phyloP scores from a whole-genome alignment of 1,284 basidiomycete genomes.

The Porogramme epimiltina region DNA sequence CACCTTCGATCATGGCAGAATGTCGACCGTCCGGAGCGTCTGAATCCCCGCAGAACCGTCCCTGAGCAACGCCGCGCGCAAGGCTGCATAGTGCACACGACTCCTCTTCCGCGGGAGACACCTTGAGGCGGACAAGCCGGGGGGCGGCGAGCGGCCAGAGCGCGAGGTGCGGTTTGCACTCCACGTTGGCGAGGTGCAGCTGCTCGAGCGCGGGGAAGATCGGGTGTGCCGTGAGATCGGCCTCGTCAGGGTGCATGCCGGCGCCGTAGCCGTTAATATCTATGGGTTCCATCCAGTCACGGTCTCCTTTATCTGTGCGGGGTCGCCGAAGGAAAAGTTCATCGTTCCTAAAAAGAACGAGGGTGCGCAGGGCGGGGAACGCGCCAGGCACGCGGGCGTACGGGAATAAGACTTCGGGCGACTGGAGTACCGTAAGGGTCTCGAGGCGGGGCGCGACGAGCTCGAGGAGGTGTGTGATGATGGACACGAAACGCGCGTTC shows the following conservation, averaged over 20 bases:
- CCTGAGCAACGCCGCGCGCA: neutral
- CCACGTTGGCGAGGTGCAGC: conserved; percentile 10
- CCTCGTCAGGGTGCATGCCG: neutral
- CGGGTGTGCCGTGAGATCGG: neutral
- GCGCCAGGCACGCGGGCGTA: neutral
- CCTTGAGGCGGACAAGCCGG: neutral
- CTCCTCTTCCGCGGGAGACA: neutral
- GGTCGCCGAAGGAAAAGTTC: conserved; percentile 7
- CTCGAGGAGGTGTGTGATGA: conserved; percentile 8
- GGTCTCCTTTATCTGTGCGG: neutral
- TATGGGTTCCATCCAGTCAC: conserved; percentile 2
- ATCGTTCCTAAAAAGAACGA: conserved; percentile 13
- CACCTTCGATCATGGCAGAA: too few relatives aligned
- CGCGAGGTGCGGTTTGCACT: conserved; percentile 4
- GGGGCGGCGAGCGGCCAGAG: conserved; percentile 12
- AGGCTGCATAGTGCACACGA: neutral
- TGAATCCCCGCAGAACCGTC: too few relatives aligned
- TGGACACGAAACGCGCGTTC: conserved; percentile 11
- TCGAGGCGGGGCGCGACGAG: conserved; percentile 7
- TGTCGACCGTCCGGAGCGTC: neutral
- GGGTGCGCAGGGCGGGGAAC: conserved; percentile 11
- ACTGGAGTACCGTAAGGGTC: conserved; percentile 12
- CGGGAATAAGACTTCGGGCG: conserved; percentile 7
- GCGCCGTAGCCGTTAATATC: conserved; percentile 5
- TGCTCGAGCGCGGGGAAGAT: conserved; percentile 9